Percentiles rank a stretch among this genome's conserved stretches.
Evolutionary conservation across 441 rosid species (phyloP).

Genomic region (Jatropha podagrica): DNA sequence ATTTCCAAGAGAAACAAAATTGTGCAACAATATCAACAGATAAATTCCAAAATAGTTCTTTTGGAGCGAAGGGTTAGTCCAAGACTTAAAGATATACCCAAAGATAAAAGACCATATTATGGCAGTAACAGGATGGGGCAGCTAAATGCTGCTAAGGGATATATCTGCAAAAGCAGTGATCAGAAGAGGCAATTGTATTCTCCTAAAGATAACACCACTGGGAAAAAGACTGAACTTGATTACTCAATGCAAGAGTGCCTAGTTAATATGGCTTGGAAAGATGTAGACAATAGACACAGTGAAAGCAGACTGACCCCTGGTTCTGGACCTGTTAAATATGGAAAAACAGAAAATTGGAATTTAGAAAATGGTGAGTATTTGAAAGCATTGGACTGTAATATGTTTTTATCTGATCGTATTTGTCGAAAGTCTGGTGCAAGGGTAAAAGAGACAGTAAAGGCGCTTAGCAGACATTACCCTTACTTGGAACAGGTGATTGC

Average conservation of each 20-base stretch:
- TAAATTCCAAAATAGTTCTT: not conserved
- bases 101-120: slow-evolving; percentile 28
- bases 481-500: slow-evolving; percentile 21
- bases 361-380: slow-evolving; percentile 11
- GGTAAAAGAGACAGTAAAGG: slow-evolving; percentile 17
- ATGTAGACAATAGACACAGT: not conserved
- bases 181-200: slow-evolving; percentile 16
- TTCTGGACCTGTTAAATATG: not conserved
- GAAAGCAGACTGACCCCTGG: slow-evolving; percentile 16
- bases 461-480: slow-evolving; percentile 9
- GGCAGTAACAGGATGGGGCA: slow-evolving; percentile 14
- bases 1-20: not conserved
- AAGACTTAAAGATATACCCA: slow-evolving; percentile 22
- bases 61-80: slow-evolving; percentile 27
- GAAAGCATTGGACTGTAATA: slow-evolving; percentile 14
- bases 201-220: not conserved
- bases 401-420: slow-evolving; percentile 13
- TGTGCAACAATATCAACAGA: not conserved
- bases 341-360: slow-evolving; percentile 18
- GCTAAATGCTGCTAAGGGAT: not conserved
- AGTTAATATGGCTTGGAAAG: slow-evolving; percentile 10
- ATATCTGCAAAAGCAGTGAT: slow-evolving; percentile 11
- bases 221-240: slow-evolving; percentile 21
- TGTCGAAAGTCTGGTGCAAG: slow-evolving; percentile 7
- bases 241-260: slow-evolving; percentile 1